phyloP scores from a whole-genome alignment of 441 rosid genomes.

The Adansonia rubrostipa region DNA sequence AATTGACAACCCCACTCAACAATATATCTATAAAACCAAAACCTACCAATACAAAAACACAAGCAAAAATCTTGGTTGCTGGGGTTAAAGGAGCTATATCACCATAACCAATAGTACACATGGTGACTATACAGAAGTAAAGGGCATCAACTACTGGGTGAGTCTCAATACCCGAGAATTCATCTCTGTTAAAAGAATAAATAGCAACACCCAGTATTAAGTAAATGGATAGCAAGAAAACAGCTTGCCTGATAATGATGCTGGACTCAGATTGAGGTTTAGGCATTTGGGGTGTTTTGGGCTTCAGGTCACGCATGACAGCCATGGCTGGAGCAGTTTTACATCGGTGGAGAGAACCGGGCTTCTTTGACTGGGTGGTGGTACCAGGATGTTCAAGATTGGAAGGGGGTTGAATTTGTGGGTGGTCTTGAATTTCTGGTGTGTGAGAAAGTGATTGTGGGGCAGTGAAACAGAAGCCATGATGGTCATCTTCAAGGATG shows the following conservation, averaged over 20 bases:
- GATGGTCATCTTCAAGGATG: neutral
- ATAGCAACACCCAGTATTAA: constrained; percentile 63
- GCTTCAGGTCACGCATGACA: constrained; percentile 48
- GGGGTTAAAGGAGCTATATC: constrained; percentile 81
- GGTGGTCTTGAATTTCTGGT: constrained; percentile 44
- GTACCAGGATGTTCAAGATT: constrained; percentile 11
- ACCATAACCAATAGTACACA: constrained; percentile 93
- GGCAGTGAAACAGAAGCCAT: neutral
- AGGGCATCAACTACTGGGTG: constrained; percentile 85
- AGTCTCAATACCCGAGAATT: constrained; percentile 77
- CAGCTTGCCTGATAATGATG: constrained; percentile 61
- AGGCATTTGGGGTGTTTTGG: constrained; percentile 36
- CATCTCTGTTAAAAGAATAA: constrained; percentile 64
- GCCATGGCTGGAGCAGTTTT: constrained; percentile 86
- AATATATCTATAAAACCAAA: constrained; percentile 82
- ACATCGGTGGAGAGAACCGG: constrained; percentile 61
- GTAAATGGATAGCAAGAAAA: constrained; percentile 59
- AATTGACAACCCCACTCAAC: constrained; percentile 74
- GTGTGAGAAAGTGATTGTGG: constrained; percentile 28
- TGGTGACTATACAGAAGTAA: constrained; percentile 87
- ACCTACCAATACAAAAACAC: constrained; percentile 78
- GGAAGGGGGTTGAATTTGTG: constrained; percentile 23
- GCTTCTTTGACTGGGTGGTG: constrained; percentile 21
- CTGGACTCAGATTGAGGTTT: constrained; percentile 58
- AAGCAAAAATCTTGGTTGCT: constrained; percentile 69